Evolutionary conservation across 2,329 filamentous ascomycete species (phyloP).

Genomic region (Sarocladium kiliense): DNA sequence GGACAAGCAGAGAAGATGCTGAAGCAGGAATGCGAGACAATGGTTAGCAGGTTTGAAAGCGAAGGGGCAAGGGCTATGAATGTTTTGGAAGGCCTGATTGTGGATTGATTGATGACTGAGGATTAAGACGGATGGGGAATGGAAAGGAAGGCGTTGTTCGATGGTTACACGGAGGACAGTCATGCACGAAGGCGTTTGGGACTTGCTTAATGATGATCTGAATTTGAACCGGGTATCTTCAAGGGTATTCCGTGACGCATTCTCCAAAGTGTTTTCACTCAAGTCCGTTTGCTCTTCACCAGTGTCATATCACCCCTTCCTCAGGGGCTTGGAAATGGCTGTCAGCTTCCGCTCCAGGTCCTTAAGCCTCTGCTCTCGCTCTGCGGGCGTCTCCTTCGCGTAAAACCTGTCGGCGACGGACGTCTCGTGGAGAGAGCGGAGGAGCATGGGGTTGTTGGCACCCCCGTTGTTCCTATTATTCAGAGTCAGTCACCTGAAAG

Average conservation of each 20-base stretch:
- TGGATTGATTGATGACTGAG: conserved; percentile 32
- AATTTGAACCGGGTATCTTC: not conserved
- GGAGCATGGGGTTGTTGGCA: not conserved
- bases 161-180: not conserved
- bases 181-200: not conserved
- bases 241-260: not conserved
- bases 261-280: no score
- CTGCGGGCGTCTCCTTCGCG: not conserved
- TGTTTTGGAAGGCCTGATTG: conserved; percentile 67
- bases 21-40: conserved; percentile 72
- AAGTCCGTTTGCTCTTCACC: no score
- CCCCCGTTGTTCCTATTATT: not conserved
- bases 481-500: not conserved
- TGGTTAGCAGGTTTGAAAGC: conserved; percentile 78
- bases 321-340: not conserved
- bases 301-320: not conserved
- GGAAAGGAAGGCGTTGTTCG: not conserved
- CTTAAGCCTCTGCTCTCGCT: not conserved
- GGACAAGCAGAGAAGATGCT: conserved; percentile 73
- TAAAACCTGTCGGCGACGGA: not conserved
- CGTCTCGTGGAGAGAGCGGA: not conserved
- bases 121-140: not conserved
- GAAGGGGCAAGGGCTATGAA: conserved; percentile 76
- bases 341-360: not conserved
- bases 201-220: not conserved